These are phyloP conservation scores for Diaporthe vexans DNA, from an alignment of 2,329 filamentous ascomycete genomes.

Conservation along the genomic window DNA sequence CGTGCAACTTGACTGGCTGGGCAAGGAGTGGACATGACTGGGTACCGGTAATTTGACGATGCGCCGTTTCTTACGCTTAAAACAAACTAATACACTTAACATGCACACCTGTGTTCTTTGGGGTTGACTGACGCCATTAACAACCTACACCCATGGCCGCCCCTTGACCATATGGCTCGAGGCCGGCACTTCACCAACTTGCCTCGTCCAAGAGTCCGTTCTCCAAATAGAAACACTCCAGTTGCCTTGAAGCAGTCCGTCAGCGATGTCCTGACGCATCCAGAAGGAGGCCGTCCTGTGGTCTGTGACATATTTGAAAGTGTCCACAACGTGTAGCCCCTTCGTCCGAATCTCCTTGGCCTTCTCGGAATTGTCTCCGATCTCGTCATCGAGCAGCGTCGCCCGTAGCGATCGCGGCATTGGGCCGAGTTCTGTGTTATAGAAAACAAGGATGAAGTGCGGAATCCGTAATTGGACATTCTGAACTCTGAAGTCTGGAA, in stretches of 20 bases:
- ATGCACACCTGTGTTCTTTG: background rate
- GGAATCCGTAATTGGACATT: background rate
- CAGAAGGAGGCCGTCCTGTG: slow-evolving; percentile 40
- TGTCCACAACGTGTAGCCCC: slow-evolving; percentile 36
- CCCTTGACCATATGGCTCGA: background rate
- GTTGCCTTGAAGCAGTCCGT: slow-evolving; percentile 26
- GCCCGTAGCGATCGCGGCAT: background rate
- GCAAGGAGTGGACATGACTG: background rate
- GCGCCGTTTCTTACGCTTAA: background rate
- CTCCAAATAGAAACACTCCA: slow-evolving; percentile 38
- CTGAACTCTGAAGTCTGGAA: background rate
- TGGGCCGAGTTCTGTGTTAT: background rate
- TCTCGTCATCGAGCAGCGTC: slow-evolving; percentile 8
- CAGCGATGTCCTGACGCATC: slow-evolving; percentile 38
- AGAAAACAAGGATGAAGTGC: slow-evolving; percentile 17
- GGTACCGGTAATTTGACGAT: background rate
- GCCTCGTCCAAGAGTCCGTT: slow-evolving; percentile 34
- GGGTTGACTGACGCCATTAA: too few relatives aligned
- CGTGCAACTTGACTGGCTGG: background rate
- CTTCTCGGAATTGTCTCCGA: background rate
- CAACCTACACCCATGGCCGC: background rate
- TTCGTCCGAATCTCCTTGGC: slow-evolving; percentile 3
- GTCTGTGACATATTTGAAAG: slow-evolving; percentile 38
- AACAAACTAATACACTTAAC: too few relatives aligned
- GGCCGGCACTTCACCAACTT: slow-evolving; percentile 1